Evolutionary conservation across 805 yeast genomes (phyloP).

Genomic region (Starmerella bombicola): DNA sequence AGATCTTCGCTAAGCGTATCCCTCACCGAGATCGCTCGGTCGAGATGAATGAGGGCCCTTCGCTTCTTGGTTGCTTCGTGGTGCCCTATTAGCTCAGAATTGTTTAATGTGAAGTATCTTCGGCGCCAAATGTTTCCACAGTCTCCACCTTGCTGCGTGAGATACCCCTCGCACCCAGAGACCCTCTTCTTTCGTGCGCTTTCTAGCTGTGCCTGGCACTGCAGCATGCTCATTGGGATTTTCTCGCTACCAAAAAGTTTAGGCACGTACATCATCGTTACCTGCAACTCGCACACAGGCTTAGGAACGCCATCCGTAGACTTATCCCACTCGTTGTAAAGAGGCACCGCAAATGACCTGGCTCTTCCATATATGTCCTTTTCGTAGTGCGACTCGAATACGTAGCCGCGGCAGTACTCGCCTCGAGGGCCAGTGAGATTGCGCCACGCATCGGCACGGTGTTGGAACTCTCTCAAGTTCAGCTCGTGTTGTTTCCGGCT

Average conservation of each 20-base stretch:
- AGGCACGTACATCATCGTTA: constrained; percentile 56
- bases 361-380: constrained; percentile 43
- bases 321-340: constrained; percentile 74
- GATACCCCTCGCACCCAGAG: constrained; percentile 45
- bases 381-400: constrained; percentile 50
- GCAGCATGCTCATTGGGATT: constrained; percentile 46
- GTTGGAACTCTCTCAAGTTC: constrained; percentile 17
- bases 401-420: constrained; percentile 68
- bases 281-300: constrained; percentile 51
- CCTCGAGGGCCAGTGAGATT: constrained; percentile 69
- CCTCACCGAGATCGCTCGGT: constrained; percentile 47
- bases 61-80: constrained; percentile 60
- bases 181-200: constrained; percentile 26
- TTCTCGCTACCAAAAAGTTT: constrained; percentile 39
- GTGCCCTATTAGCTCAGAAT: constrained; percentile 60
- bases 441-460: constrained; percentile 37
- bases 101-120: constrained; percentile 60
- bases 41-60: constrained; percentile 60
- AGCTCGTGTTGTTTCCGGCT: constrained; percentile 12
- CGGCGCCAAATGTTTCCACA: constrained; percentile 57
- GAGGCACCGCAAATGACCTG: constrained; percentile 41
- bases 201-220: constrained; percentile 26
- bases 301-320: constrained; percentile 38
- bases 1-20: constrained; percentile 29
- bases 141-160: constrained; percentile 91